Percentiles rank a stretch among this genome's conserved stretches.
Evolutionary conservation across 225 moss, liverwort and hornwort species (phyloP).

Genomic region (Bryoerythrophyllum caledonicum): DNA sequence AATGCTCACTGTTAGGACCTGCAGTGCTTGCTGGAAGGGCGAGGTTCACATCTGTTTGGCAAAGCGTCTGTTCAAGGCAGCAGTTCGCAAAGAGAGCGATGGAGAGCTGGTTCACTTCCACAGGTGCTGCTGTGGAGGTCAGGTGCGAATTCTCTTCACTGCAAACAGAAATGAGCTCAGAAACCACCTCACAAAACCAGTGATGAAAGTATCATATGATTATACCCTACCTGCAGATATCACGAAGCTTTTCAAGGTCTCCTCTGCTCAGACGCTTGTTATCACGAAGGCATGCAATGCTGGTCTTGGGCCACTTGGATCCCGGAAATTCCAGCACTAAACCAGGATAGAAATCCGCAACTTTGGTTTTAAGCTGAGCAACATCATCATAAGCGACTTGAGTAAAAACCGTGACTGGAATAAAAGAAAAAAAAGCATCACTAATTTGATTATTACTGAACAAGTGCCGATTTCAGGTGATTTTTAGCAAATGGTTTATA

Average conservation of each 20-base stretch:
- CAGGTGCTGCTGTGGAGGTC: slow-evolving; percentile 36
- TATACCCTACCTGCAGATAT: slow-evolving; percentile 67
- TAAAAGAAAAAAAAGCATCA: too few species aligned
- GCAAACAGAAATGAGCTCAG: slow-evolving; percentile 24
- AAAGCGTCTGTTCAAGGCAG: slow-evolving; percentile 68
- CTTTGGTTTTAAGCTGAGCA: slow-evolving; percentile 59
- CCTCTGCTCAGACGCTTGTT: slow-evolving; percentile 59
- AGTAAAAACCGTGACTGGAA: not conserved
- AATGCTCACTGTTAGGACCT: slow-evolving; percentile 45
- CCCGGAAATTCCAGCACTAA: slow-evolving; percentile 73
- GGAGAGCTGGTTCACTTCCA: slow-evolving; percentile 66
- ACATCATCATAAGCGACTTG: slow-evolving; percentile 7
- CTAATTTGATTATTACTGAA: too few species aligned
- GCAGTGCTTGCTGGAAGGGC: slow-evolving; percentile 34
- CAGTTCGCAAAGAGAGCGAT: slow-evolving; percentile 72
- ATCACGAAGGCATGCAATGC: slow-evolving; percentile 80
- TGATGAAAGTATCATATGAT: not conserved
- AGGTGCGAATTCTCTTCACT: slow-evolving; percentile 71
- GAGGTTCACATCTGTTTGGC: slow-evolving; percentile 61
- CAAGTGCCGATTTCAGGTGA: too few species aligned
- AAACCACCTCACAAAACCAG: not conserved
- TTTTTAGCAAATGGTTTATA: too few species aligned
- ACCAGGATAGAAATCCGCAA: slow-evolving; percentile 52
- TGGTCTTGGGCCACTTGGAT: slow-evolving; percentile 97
- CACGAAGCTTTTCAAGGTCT: slow-evolving; percentile 61